Conservation (phyloP, 495 filamentous ascomycete genomes). For the Tuber aestivum region DNA sequence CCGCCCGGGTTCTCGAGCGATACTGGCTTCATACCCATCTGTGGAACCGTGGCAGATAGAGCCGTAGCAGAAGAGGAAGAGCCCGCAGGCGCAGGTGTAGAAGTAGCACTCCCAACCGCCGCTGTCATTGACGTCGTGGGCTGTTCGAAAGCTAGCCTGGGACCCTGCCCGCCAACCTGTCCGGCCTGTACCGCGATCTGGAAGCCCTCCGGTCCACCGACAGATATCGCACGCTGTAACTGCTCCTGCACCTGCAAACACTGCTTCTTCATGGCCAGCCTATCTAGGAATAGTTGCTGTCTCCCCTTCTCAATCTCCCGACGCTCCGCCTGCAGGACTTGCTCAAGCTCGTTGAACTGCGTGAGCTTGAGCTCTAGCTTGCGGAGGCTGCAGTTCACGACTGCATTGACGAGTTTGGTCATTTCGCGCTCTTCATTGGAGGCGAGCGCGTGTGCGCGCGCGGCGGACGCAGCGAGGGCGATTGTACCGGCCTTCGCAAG, state of each 20-base stretch:
- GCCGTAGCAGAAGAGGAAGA: slow-evolving; percentile 38
- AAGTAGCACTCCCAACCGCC: slow-evolving; percentile 51
- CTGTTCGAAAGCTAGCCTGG: slow-evolving; percentile 51
- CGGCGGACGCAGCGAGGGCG: slow-evolving; percentile 76
- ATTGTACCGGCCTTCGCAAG: slow-evolving; percentile 66
- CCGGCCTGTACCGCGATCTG: slow-evolving; percentile 25
- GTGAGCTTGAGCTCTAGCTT: slow-evolving; percentile 52
- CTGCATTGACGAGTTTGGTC: slow-evolving; percentile 79
- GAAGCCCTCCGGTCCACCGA: slow-evolving; percentile 48
- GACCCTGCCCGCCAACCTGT: slow-evolving; percentile 46
- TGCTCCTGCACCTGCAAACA: slow-evolving; percentile 74
- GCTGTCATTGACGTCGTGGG: slow-evolving; percentile 43
- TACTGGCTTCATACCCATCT: slow-evolving; percentile 56
- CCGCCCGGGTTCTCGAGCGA: slow-evolving; percentile 54
- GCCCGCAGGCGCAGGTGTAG: slow-evolving; percentile 49
- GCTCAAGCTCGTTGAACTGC: slow-evolving; percentile 95
- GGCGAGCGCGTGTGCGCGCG: slow-evolving; percentile 76
- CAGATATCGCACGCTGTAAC: slow-evolving; percentile 57
- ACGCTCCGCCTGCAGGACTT: slow-evolving; percentile 81
- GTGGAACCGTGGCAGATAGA: slow-evolving; percentile 46
- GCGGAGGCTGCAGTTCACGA: slow-evolving; percentile 53
- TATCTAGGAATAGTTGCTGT: slow-evolving; percentile 87
- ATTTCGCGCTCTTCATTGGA: slow-evolving; percentile 96
- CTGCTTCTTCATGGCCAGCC: slow-evolving; percentile 80
- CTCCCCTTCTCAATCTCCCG: slow-evolving; percentile 84